phyloP scores from a whole-genome alignment of 1,139 yeast species.

The Saccharomyces hybrid region DNA sequence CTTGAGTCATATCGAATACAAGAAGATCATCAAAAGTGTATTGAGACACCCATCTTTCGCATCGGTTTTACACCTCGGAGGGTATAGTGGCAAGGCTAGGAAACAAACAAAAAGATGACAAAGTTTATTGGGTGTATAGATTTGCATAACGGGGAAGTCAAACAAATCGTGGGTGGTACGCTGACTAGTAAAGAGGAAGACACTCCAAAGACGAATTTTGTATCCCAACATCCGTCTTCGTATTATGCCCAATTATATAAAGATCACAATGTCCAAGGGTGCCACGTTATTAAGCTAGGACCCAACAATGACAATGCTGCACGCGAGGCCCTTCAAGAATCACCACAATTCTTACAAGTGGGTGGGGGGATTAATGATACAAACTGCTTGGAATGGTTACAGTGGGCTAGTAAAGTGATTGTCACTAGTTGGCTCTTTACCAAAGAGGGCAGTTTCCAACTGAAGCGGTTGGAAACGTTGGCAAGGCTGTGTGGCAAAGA shows the following conservation, averaged over 20 bases:
- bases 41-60: background rate
- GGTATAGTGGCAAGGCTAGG: too few species aligned
- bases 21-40: background rate
- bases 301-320: conserved; percentile 81
- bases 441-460: conserved; percentile 45
- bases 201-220: conserved; percentile 58
- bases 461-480: conserved; percentile 42
- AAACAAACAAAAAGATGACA: conserved; percentile 47
- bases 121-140: conserved; percentile 91
- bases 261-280: conserved; percentile 52
- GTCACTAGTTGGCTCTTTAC: conserved; percentile 90
- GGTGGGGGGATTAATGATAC: conserved; percentile 84
- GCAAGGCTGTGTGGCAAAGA: conserved; percentile 39
- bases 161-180: conserved; percentile 95
- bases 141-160: conserved; percentile 88
- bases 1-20: background rate
- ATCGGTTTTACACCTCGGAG: too few species aligned
- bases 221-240: conserved; percentile 66
- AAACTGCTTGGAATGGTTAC: conserved; percentile 67
- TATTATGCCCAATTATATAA: conserved; percentile 71
- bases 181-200: conserved; percentile 46
- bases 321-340: conserved; percentile 55
- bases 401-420: conserved; percentile 44
- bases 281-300: conserved; percentile 92
- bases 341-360: conserved; percentile 73